phyloP scores from a whole-genome alignment of 1,139 yeast species.

The Pichiaceae sp. region DNA sequence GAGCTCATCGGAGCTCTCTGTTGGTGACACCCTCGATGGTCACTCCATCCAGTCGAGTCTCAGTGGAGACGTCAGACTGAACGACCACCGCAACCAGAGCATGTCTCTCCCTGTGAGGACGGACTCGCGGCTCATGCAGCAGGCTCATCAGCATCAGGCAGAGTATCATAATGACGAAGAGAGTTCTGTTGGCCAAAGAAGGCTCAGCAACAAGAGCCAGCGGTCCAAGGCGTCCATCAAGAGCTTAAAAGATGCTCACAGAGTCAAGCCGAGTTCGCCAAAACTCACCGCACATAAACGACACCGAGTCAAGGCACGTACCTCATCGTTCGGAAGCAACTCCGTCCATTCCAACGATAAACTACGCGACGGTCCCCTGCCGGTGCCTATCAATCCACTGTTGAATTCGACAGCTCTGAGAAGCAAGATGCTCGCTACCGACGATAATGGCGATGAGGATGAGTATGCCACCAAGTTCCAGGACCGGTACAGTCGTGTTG shows the following conservation, averaged over 20 bases:
- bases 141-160: slow-evolving; percentile 1
- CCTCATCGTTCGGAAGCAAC: not conserved
- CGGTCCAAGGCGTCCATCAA: too few species aligned
- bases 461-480: slow-evolving; percentile 13
- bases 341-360: not conserved
- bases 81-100: slow-evolving; percentile 45
- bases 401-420: slow-evolving; percentile 23
- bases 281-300: too few species aligned
- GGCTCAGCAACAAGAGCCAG: too few species aligned
- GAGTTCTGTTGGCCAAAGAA: too few species aligned
- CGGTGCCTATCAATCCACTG: slow-evolving; percentile 1
- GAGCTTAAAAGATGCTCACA: not conserved
- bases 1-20: slow-evolving; percentile 25
- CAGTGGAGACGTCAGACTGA: slow-evolving; percentile 38
- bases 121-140: slow-evolving; percentile 12
- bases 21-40: slow-evolving; percentile 23
- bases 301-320: too few species aligned
- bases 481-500: slow-evolving; percentile 7
- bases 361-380: slow-evolving; percentile 2
- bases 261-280: too few species aligned
- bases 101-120: slow-evolving; percentile 32
- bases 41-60: slow-evolving; percentile 27
- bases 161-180: not conserved
- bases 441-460: slow-evolving; percentile 17
- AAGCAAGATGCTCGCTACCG: slow-evolving; percentile 24